Evolutionary conservation across 768 basidiomycete genomes (phyloP), one percentile per base, ranked within the genome.

Genomic region (Auriscalpium orientale): DNA sequence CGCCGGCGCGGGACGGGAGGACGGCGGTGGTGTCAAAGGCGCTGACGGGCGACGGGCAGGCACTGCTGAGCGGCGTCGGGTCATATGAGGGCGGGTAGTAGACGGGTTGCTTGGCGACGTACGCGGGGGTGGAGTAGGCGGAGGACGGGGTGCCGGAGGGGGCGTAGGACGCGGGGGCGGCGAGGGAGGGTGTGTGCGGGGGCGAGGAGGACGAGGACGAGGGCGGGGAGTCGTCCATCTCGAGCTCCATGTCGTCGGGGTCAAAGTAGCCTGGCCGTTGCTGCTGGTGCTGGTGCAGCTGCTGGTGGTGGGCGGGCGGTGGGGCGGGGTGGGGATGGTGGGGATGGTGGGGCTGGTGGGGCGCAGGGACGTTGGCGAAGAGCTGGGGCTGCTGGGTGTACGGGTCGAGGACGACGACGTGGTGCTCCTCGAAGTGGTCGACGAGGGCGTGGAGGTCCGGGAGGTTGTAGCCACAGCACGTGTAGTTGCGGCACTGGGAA

Each of bases 401-500:
- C n/a, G 75, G 71, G 59, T 79, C 75, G 45, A 86, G 67, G 56
- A 91, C 83, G 65, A 89, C 79, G 67, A 95, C 88, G 67, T 95
- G 93, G 48, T 84, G 83, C 57, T 92, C 87, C 65, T 95, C 93
- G 61, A 95, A 94, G 66, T 95, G 93, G 70, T 95, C 91, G 3
- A 95, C 79, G 11, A 95, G 83, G 3, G 90, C 87, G 58, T 90
- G 87, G 0, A 90, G 78, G 64, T 90, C 87, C 35, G 79, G 76
- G 16, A 91, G 78, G 60, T 85, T 79, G 51, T 88, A 72, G 10
- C 91, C 92, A 66, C 93, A 97, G 71, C 94, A 97, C 1, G 84
- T 84, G 73, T 93, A 97, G 68, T 95, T 86, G 60, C 87, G 84
- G 69, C 89, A 91, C 83, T 87, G 56, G 28, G 34, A 40, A 37